Conservation (phyloP, 1,139 yeast genomes). For the Saccharomyces pastorianus region DNA sequence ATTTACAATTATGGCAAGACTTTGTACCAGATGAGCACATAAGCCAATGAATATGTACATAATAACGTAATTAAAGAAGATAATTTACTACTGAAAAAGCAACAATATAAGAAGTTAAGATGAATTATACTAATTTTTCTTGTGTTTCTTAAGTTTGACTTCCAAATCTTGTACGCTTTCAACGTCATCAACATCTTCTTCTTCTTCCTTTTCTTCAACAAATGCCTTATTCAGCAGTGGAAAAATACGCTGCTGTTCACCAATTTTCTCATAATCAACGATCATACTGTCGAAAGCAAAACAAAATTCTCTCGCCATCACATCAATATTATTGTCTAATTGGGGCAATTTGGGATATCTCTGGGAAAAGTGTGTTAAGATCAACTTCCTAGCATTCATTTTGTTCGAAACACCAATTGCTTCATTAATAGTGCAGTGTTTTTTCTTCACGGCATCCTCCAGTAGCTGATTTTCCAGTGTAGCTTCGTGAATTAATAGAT, state of each 20-base stretch:
- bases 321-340: slow-evolving; percentile 24
- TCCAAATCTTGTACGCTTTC: background rate
- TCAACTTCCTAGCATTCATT: slow-evolving; percentile 65
- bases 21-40: background rate
- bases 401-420: slow-evolving; percentile 62
- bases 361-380: slow-evolving; percentile 88
- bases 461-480: slow-evolving; percentile 74
- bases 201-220: slow-evolving; percentile 25
- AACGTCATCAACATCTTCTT: slow-evolving; percentile 15
- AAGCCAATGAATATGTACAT: background rate
- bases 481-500: slow-evolving; percentile 84
- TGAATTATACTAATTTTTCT: background rate
- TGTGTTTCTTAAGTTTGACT: background rate
- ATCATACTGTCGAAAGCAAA: slow-evolving; percentile 61
- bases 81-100: background rate
- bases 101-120: background rate
- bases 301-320: slow-evolving; percentile 33
- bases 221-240: slow-evolving; percentile 27
- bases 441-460: slow-evolving; percentile 76
- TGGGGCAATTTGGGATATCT: slow-evolving; percentile 67
- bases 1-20: background rate
- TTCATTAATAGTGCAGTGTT: slow-evolving; percentile 86
- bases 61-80: background rate
- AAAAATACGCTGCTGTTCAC: slow-evolving; percentile 29
- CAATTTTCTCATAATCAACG: slow-evolving; percentile 38